Base-by-base conservation (phyloP, 2,329 filamentous ascomycete genomes). In the Colletotrichum tabaci region DNA sequence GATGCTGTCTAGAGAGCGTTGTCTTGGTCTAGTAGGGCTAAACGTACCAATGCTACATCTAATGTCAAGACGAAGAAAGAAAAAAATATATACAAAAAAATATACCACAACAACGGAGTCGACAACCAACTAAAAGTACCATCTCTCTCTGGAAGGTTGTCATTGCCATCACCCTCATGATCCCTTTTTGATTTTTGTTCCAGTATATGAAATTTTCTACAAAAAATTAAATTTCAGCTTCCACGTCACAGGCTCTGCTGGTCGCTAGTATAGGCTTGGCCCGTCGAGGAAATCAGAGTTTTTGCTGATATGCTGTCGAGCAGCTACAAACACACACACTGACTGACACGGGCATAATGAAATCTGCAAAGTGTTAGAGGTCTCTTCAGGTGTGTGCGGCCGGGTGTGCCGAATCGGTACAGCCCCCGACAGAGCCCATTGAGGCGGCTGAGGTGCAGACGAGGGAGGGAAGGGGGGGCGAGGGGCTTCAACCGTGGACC, bases 21-120 rank as follows among this genome's bases (percentile, higher is more conserved):
- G 63, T 26, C 46, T 52, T 52, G 58, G 68, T 47, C 56, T 47
- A 68, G 52, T 56, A 3, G 68, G 53, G 58, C 49, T 15, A 46
- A 44, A 46, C 23, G 64, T 56, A 63, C 46, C 65, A 58, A 68
- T 68, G 68, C 65, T 63, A 68, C 68, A 68, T 46, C 65, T 64
- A 68, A 68, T 71, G 66, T 71, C 65, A 68, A 63, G 58, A 62
- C n/a, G 38, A 52, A 13, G 23, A 50, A 57, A 10, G 1, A 38
- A 16, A 18, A 61, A 47, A 21, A 61, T 30, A 38, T 12, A 12
- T 3, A 30, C 10, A 50, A 58, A 46, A 44, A 35, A 38, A 21
- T 23, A 23, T 56, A 55, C 16, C 38, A 46, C 18, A 47, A 7
- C 47, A 7, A 46, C 2, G 10, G 30, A 9, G 30, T 35, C 8